Evolutionary conservation across 2,329 filamentous ascomycete species (phyloP).

Genomic region (Penicillium sp.): DNA sequence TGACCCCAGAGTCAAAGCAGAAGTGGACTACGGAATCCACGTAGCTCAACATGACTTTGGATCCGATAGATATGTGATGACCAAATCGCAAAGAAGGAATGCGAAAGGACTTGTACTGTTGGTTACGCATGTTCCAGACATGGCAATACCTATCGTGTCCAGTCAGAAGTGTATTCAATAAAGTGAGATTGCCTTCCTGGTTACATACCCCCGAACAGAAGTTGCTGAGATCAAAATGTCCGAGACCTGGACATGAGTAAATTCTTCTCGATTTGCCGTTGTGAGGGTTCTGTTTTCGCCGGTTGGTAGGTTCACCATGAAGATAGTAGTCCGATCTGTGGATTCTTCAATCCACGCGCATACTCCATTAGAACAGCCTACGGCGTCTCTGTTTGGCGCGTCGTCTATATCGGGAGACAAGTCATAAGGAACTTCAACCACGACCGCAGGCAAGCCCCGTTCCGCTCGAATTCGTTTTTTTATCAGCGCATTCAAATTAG

Average conservation of each 20-base stretch:
- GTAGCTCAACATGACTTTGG: conserved; percentile 25
- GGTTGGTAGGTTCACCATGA: conserved; percentile 6
- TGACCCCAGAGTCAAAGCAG: conserved; percentile 17
- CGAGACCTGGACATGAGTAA: conserved; percentile 8
- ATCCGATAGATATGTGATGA: conserved; percentile 22
- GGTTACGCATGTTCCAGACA: conserved; percentile 30
- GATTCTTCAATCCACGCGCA: conserved; percentile 12
- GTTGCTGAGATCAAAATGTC: conserved; percentile 7
- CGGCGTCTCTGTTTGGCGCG: neutral
- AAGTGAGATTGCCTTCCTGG: neutral
- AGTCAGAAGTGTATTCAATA: neutral
- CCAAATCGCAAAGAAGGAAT: conserved; percentile 24
- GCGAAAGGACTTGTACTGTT: conserved; percentile 26
- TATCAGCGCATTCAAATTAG: neutral
- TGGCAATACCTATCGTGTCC: conserved; percentile 28
- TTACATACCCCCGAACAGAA: conserved; percentile 4
- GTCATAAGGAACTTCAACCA: neutral
- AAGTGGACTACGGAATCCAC: conserved; percentile 25
- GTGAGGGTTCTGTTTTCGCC: conserved; percentile 1
- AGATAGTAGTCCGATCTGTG: neutral
- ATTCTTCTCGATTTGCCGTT: conserved; percentile 15
- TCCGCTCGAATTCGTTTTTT: neutral
- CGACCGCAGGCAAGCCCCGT: neutral
- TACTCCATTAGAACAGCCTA: conserved; percentile 9
- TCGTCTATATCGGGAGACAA: neutral